phyloP scores from a whole-genome alignment of 768 basidiomycete genomes.

The Pulveroboletus sp. region DNA sequence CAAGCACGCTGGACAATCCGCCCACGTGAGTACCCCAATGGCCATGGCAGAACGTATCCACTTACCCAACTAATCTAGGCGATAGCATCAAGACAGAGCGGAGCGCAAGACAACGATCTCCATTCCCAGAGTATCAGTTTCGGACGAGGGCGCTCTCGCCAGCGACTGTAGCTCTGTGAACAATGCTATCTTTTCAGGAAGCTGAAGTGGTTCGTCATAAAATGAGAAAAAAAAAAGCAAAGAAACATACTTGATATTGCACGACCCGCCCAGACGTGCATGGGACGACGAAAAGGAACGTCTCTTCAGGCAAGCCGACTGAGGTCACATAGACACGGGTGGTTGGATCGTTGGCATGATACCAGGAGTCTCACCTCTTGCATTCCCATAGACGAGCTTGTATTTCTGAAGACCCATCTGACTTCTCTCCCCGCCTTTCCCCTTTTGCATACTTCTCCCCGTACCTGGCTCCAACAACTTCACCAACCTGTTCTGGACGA shows the following conservation, averaged over 20 bases:
- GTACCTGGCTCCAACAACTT: conserved; percentile 18
- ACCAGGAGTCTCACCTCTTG: conserved; percentile 3
- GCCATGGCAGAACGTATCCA: not conserved
- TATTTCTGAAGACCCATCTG: conserved; percentile 22
- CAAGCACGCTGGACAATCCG: no score
- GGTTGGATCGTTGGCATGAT: not conserved
- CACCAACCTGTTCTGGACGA: conserved; percentile 33
- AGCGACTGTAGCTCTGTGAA: conserved; percentile 34
- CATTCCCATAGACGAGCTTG: conserved; percentile 15
- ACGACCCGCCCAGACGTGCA: conserved; percentile 75
- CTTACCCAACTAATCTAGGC: not conserved
- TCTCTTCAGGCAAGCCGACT: conserved; percentile 36
- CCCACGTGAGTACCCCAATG: not conserved
- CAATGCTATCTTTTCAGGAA: conserved; percentile 40
- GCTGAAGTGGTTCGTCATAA: conserved; percentile 25
- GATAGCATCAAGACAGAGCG: not conserved
- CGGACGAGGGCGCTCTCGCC: conserved; percentile 17
- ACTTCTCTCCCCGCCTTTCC: conserved; percentile 7
- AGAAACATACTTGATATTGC: conserved; percentile 54
- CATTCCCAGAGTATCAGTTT: conserved; percentile 11
- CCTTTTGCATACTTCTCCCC: conserved; percentile 2
- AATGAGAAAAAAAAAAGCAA: not conserved
- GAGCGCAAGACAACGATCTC: conserved; percentile 1
- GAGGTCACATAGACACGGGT: not conserved
- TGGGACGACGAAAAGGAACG: conserved; percentile 70